Conservation (phyloP, 345 rosid species). For the Salix suchowensis region DNA sequence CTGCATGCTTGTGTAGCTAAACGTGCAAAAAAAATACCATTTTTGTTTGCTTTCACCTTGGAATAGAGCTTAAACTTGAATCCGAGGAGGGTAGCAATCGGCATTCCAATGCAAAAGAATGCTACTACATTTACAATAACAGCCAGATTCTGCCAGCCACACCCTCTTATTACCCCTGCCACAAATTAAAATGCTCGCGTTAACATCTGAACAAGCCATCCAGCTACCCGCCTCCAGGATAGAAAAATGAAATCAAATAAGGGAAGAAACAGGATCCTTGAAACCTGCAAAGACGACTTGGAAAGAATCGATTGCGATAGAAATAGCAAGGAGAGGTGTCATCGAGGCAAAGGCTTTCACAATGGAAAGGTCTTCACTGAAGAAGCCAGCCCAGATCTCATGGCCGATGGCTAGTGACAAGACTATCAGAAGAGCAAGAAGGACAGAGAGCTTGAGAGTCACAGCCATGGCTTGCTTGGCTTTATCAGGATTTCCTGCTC, state of each 20-base stretch:
- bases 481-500: conserved; percentile 39
- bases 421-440: conserved; percentile 45
- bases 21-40: too few species aligned
- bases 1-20: too few species aligned
- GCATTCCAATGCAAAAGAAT: conserved; percentile 51
- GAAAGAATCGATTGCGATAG: conserved; percentile 51
- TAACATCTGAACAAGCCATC: background rate
- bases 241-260: background rate
- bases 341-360: conserved; percentile 43
- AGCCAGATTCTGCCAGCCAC: conserved; percentile 72
- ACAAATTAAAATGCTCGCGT: background rate
- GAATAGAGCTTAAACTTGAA: conserved; percentile 46
- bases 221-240: background rate
- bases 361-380: conserved; percentile 42
- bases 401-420: conserved; percentile 44
- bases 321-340: conserved; percentile 50
- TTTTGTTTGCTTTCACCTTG: conserved; percentile 33
- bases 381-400: conserved; percentile 56
- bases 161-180: conserved; percentile 68
- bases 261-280: background rate
- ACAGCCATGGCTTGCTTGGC: conserved; percentile 9
- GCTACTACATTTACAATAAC: conserved; percentile 47
- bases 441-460: conserved; percentile 25
- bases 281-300: conserved; percentile 68
- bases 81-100: conserved; percentile 42